Evolutionary conservation across 345 rosid genomes (phyloP).

Genomic region (Eucalyptus curtisii): DNA sequence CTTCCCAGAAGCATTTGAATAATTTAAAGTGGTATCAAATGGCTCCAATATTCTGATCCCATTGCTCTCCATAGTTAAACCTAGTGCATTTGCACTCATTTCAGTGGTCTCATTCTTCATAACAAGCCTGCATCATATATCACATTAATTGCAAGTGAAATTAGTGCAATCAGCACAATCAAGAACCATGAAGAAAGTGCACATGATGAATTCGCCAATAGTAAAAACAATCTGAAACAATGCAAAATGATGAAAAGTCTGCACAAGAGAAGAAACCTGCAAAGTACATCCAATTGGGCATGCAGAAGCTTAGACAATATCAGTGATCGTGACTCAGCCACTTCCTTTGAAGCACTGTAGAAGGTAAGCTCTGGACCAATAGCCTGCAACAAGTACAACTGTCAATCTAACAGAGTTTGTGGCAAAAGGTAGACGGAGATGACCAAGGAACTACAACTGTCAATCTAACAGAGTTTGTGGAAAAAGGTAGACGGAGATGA

Average conservation of each 20-base stretch:
- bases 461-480: neutral
- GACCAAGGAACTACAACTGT: neutral
- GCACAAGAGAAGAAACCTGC: constrained; percentile 35
- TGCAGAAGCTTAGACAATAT: constrained; percentile 76
- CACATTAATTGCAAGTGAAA: neutral
- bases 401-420: neutral
- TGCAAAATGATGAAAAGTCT: neutral
- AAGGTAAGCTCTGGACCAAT: constrained; percentile 94
- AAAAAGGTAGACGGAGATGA: neutral
- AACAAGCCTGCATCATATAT: constrained; percentile 38
- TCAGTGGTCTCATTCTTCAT: constrained; percentile 68
- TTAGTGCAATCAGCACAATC: neutral
- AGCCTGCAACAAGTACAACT: constrained; percentile 43
- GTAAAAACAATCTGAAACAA: neutral
- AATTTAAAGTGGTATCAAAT: constrained; percentile 65
- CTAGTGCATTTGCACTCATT: constrained; percentile 68
- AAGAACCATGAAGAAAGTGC: neutral
- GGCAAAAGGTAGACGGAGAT: neutral
- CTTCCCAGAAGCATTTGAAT: constrained; percentile 88
- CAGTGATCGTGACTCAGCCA: constrained; percentile 47
- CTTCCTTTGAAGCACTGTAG: constrained; percentile 66
- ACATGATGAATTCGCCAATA: neutral
- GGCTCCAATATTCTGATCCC: constrained; percentile 95
- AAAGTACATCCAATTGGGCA: constrained; percentile 75
- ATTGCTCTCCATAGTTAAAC: constrained; percentile 94